Conservation (phyloP, 139 green algal species). For the Micromonas pusilla region DNA sequence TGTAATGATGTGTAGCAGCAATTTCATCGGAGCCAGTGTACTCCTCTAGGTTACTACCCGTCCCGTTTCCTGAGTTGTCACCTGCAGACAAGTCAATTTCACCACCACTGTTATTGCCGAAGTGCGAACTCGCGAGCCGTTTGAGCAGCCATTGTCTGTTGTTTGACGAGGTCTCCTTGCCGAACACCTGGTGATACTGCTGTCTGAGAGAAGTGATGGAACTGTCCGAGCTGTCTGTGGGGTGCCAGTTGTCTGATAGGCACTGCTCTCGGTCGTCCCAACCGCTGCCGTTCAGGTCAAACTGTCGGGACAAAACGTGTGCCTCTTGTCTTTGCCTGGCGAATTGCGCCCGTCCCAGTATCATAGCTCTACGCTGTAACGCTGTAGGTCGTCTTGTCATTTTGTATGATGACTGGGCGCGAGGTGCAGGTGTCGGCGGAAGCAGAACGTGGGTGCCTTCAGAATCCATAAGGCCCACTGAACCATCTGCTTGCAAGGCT, state of each 20-base stretch:
- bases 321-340: too few relatives aligned
- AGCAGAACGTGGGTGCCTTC: background rate
- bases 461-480: background rate
- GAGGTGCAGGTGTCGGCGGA: background rate
- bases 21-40: too few relatives aligned
- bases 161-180: conserved; percentile 11
- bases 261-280: background rate
- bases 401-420: background rate
- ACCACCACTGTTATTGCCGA: background rate
- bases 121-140: too few relatives aligned
- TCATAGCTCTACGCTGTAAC: too few relatives aligned
- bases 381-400: background rate
- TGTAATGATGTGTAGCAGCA: too few relatives aligned
- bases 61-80: background rate
- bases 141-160: conserved; percentile 10
- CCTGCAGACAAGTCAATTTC: background rate
- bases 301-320: too few relatives aligned
- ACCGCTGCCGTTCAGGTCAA: background rate
- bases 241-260: background rate
- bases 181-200: conserved; percentile 11
- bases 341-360: too few relatives aligned
- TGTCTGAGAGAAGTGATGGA: conserved; percentile 8
- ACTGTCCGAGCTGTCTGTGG: background rate
- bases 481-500: background rate
- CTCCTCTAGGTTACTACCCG: too few relatives aligned